These are phyloP conservation scores for Trametes coccinea DNA, from an alignment of 768 basidiomycete genomes.

Conservation along the genomic window DNA sequence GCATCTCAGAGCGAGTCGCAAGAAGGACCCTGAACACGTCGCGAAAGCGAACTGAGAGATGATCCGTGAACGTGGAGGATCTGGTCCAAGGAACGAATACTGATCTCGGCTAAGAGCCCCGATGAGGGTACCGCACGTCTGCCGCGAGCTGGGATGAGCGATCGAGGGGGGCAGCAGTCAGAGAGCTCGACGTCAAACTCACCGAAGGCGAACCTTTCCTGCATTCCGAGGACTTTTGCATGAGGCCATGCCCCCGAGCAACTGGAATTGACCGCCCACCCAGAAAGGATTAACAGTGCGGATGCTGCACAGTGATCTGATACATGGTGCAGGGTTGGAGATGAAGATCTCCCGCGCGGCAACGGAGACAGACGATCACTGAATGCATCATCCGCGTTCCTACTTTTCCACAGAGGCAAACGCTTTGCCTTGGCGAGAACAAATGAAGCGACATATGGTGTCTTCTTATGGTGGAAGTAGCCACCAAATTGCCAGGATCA, in stretches of 20 bases:
- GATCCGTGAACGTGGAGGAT: not conserved
- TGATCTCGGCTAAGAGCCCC: not conserved
- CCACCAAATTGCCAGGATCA: too few relatives aligned
- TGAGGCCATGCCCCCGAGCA: not conserved
- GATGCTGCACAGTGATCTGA: not conserved
- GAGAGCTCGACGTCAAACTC: not conserved
- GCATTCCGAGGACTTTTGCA: not conserved
- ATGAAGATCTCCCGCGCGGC: not conserved
- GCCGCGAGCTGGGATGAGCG: not conserved
- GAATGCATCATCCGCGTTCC: not conserved
- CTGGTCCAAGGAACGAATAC: not conserved
- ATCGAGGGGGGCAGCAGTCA: not conserved
- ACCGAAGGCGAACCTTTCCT: not conserved
- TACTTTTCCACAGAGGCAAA: too few relatives aligned
- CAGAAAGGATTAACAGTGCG: not conserved
- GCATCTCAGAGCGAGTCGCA: slow-evolving; percentile 10
- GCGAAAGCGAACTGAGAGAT: not conserved
- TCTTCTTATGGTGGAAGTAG: too few relatives aligned
- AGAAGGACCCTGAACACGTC: not conserved
- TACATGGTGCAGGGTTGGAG: not conserved
- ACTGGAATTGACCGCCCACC: not conserved
- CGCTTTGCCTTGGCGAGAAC: not conserved
- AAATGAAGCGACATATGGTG: too few relatives aligned
- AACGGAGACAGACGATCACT: not conserved
- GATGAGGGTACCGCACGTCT: not conserved